phyloP scores from a whole-genome alignment of 768 basidiomycete species.

The Hebeloma cylindrosporum region DNA sequence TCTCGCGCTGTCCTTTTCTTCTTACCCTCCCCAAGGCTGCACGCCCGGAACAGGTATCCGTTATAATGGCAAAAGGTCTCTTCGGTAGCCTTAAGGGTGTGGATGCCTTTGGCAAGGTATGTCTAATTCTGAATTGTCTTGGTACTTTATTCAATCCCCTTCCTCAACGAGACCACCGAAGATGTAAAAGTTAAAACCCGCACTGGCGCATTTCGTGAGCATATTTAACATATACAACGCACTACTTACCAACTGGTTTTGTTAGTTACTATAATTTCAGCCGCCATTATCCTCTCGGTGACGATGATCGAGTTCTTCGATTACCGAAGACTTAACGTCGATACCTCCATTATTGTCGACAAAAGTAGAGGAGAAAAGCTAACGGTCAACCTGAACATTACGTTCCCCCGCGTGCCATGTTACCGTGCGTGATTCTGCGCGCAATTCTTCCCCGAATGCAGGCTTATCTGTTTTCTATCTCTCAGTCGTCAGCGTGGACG shows the following conservation, averaged over 20 bases:
- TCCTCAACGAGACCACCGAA: constrained; percentile 78
- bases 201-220: constrained; percentile 85
- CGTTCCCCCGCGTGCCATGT: constrained; percentile 96
- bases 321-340: constrained; percentile 82
- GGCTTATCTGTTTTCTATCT: constrained; percentile 1
- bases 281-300: constrained; percentile 89
- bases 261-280: constrained; percentile 87
- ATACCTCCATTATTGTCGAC: constrained; percentile 94
- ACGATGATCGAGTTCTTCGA: constrained; percentile 95
- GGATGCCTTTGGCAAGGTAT: constrained; percentile 99
- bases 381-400: constrained; percentile 87
- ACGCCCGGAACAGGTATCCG: constrained; percentile 36
- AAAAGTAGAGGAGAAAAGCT: constrained; percentile 93
- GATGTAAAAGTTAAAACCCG: constrained; percentile 99
- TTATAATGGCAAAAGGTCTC: constrained; percentile 73
- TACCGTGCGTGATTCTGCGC: constrained; percentile 66
- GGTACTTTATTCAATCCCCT: constrained; percentile 17
- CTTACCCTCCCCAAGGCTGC: constrained; percentile 31
- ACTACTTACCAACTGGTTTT: constrained; percentile 5
- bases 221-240: background rate
- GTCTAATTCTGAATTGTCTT: constrained; percentile 21
- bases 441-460: background rate
- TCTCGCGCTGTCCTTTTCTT: constrained; percentile 26
- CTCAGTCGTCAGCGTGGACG: constrained; percentile 91
- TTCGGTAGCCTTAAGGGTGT: constrained; percentile 82